Base-by-base conservation (phyloP, 2,329 filamentous ascomycete species). In the Byssochlamys sp. region DNA sequence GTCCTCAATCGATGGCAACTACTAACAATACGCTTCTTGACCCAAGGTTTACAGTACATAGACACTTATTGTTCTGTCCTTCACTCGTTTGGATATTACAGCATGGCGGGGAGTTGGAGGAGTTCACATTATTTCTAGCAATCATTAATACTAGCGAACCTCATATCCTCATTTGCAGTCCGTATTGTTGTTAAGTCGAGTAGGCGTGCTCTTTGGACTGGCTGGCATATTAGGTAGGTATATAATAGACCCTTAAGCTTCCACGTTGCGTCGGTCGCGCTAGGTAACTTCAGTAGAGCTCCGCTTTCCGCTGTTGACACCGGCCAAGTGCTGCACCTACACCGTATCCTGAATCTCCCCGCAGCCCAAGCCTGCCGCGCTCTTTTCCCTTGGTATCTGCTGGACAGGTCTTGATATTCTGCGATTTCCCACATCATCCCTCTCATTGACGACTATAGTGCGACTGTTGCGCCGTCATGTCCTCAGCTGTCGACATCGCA, bases 401-500 rank as follows among this genome's bases (percentile, higher is more conserved):
- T 19, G 39, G n/a, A 45, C 39, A n/a, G 14, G 14, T 9, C 19
- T 45, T 3, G 39, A 45, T 45, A 45, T 45, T 24, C 39, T 24
- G 19, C 19, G 14, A 45, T 24, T 19, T 45, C 54, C 12, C 19
- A 27, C 54, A 3, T 11, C 39, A 45, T 19, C 33, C 55, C 61
- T 53, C 25, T 54, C 58, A 57, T 57, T 57, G 33, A 28, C 48
- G 51, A 28, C 52, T 25, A 27, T 49, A 51, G 24, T n/a, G 14
- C 49, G 28, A 52, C 51, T 33, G 19, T 54, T 24, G 11, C 28
- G 24, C 24, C 7, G 57, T 53, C 49, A 79, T 79, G 77, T 61
- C 74, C 33, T 76, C 76, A n/a, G 74, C 73, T 24, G 64, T 84
- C 62, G 80, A 83, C 60, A 84, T 85, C 57, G 80, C 90, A 63